Evolutionary conservation across 306 rosid genomes (phyloP), one percentile per base, ranked within the genome.

Genomic region (Mimosa bimucronata): DNA sequence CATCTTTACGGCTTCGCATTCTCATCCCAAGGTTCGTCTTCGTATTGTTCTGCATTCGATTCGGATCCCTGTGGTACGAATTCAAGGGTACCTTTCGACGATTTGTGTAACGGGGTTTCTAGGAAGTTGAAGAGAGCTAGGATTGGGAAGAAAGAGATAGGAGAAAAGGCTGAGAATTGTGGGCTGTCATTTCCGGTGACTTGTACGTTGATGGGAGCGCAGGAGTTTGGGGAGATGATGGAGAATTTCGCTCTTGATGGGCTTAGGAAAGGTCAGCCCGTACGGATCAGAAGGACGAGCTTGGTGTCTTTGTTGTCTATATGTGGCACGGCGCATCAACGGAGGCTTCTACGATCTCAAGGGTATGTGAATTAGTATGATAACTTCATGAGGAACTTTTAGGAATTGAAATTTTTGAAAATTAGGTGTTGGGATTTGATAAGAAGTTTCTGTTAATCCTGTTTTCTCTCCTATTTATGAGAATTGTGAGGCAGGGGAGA

Each of bases 151-250:
- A 77, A 68, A 62, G 80, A 66, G 58, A n/a, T n/a, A n/a, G n/a
- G n/a, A n/a, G n/a, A n/a, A n/a, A n/a, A n/a, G n/a, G n/a, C n/a
- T 21, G 10, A 28, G 81, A 75, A 77, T 37, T 29, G 41, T 65
- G 76, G 79, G 34, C 42, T 83, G 41, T 81, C 84, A 78, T 78
- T 90, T 85, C 90, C 90, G 55, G 85, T 89, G 68, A 92, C 98
- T 3, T 91, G 97, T 75, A 94, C 97, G 64, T 76, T 95, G 86
- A 95, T 93, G 99, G 98, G 92, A 87, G 97, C 99, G 50, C 98
- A 95, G 92, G 98, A 95, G 85, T 95, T 95, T 23, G 99, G 99
- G 66, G 99, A 95, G 89, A 93, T 95, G 99, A 95, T 95, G 99
- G 99, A 95, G 91, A 96, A 96, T 90, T 96, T 96, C 31, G 97